Percentiles rank a stretch among this genome's conserved stretches.
Conservation (phyloP, 2,329 filamentous ascomycete species). For the Botrytis pseudocinerea region DNA sequence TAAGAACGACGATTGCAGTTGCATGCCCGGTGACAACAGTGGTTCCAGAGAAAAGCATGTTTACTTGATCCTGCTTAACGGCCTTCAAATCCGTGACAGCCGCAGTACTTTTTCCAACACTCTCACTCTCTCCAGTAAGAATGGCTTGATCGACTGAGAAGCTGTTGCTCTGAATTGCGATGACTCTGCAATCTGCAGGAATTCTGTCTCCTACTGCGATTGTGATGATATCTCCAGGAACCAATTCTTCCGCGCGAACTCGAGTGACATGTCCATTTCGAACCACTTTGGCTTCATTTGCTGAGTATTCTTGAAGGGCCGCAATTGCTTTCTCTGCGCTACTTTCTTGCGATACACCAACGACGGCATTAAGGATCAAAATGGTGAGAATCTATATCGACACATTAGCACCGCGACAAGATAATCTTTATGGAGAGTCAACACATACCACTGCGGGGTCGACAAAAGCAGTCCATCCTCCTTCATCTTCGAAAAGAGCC, state of each 20-base stretch:
- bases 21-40: constrained; percentile 95
- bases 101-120: constrained; percentile 78
- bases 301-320: constrained; percentile 96
- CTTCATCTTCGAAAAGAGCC: constrained; percentile 88
- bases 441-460: constrained; percentile 85
- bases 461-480: constrained; percentile 96
- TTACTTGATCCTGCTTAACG: constrained; percentile 95
- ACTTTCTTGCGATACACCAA: constrained; percentile 97
- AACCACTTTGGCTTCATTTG: constrained; percentile 93
- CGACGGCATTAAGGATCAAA: constrained; percentile 91
- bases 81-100: constrained; percentile 75
- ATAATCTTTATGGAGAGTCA: not conserved
- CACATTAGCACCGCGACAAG: constrained; percentile 26
- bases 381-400: constrained; percentile 82
- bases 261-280: constrained; percentile 74
- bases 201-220: constrained; percentile 90
- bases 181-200: constrained; percentile 87
- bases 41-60: constrained; percentile 98
- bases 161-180: constrained; percentile 93
- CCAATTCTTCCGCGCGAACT: constrained; percentile 94
- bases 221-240: constrained; percentile 89
- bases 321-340: constrained; percentile 98
- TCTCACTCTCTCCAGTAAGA: constrained; percentile 95
- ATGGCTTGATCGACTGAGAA: constrained; percentile 97
- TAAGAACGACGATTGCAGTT: constrained; percentile 85